These are phyloP conservation scores for Omphalotus guepiniiformis DNA, from an alignment of 768 basidiomycete species.

Conservation along the genomic window DNA sequence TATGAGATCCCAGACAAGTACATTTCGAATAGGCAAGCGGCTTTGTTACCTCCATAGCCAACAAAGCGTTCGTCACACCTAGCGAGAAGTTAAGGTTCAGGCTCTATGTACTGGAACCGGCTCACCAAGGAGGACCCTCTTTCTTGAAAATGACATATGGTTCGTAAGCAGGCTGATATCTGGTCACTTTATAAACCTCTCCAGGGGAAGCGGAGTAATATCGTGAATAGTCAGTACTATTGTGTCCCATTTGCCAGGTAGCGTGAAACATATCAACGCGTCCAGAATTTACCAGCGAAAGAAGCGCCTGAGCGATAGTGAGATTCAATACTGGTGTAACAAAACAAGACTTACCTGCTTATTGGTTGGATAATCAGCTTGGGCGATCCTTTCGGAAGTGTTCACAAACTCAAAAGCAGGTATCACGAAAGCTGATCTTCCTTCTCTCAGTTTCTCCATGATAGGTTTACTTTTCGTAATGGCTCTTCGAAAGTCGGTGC, in stretches of 20 bases:
- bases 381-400: slow-evolving; percentile 59
- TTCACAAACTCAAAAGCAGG: slow-evolving; percentile 81
- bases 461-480: slow-evolving; percentile 41
- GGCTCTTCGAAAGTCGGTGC: slow-evolving; percentile 70
- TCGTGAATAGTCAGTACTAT: slow-evolving; percentile 70
- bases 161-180: slow-evolving; percentile 83
- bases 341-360: slow-evolving; percentile 49
- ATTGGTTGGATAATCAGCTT: slow-evolving; percentile 55
- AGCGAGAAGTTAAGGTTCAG: neutral
- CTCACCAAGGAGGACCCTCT: slow-evolving; percentile 68
- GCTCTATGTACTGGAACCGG: neutral
- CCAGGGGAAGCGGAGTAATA: slow-evolving; percentile 61
- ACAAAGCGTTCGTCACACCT: slow-evolving; percentile 93
- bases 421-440: slow-evolving; percentile 69
- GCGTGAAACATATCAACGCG: slow-evolving; percentile 76
- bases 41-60: slow-evolving; percentile 91
- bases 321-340: neutral
- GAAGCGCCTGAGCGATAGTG: slow-evolving; percentile 44
- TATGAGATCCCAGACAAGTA: slow-evolving; percentile 82
- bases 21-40: slow-evolving; percentile 89
- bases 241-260: slow-evolving; percentile 75
- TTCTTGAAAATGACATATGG: slow-evolving; percentile 84
- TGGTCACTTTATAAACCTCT: slow-evolving; percentile 68
- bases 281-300: slow-evolving; percentile 50
- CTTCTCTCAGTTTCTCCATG: slow-evolving; percentile 48